Base-by-base conservation (phyloP, 75 land plant genomes). In the Picea sitchensis region DNA sequence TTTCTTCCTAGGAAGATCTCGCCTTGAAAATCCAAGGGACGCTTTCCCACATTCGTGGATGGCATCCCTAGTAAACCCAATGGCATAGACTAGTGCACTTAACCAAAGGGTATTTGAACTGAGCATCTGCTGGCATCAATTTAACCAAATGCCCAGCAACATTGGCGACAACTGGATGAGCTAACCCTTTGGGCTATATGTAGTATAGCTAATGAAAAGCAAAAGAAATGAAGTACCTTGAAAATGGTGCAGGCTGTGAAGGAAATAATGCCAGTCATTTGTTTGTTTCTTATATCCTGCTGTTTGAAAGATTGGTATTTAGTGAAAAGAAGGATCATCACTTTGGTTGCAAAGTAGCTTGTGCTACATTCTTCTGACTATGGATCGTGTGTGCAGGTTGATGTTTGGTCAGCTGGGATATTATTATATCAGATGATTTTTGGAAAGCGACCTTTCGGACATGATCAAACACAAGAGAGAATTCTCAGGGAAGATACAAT, bases 351-450 rank as follows among this genome's bases (percentile, higher is more conserved):
- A 26, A 75, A 31, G 57, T 20, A 74, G 57, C 14, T 58, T 59
- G 38, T 58, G 23, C 41, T 21, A 36, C 15, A 58, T 47, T 14
- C 56, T 30, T 60, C 61, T 78, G 31, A 20, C 56, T 17, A 3
- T 34, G 59, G 54, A 65, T 75, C 17, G 14, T 77, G 51, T 31
- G 13, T 63, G 58, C 91, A 96, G 99, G 99, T 96, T 41, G 99
- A 96, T 84, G 99, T 96, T 51, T 96, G 99, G 99, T 96, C 99
- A 41, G 95, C 92, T 78, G 99, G 99, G 68, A 83, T 96, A 78
- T 62, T 96, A 36, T 86, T 94, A 51, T 96, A 95, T 85, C 99
- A 96, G 87, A 96, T 96, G 99, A 92, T 96, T 8, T 92, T 92
- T 86, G 99, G 99, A 36, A 89, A 77, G 77, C 87, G 99, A 11